Conservation (phyloP, 495 filamentous ascomycete species). For the Talaromyces thailandensis region DNA sequence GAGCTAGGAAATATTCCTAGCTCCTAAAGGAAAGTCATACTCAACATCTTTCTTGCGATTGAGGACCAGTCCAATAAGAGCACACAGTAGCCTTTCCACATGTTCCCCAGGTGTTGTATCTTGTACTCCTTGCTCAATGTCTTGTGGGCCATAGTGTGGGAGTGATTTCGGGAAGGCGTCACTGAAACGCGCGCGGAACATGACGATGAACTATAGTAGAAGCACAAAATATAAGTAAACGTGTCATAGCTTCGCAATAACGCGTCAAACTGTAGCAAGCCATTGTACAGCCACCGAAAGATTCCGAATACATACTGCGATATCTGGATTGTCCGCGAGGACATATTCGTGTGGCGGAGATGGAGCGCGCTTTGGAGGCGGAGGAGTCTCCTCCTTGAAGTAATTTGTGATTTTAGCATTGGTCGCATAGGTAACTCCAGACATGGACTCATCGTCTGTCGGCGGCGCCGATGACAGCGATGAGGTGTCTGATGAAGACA, state of each 20-base stretch:
- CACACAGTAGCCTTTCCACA: conserved; percentile 82
- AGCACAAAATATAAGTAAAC: conserved; percentile 28
- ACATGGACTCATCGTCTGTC: conserved; percentile 43
- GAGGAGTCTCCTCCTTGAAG: conserved; percentile 42
- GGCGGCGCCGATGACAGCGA: conserved; percentile 52
- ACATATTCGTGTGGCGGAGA: conserved; percentile 87
- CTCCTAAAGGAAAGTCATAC: conserved; percentile 46
- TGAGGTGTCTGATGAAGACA: conserved; percentile 45
- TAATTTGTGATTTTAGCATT: conserved; percentile 36
- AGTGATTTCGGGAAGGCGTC: conserved; percentile 81
- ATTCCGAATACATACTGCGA: conserved; percentile 60
- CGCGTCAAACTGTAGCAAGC: conserved; percentile 29
- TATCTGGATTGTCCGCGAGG: conserved; percentile 76
- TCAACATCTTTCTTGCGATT: conserved; percentile 98
- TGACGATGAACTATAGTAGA: conserved; percentile 78
- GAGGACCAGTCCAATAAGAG: conserved; percentile 74
- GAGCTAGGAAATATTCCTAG: not conserved
- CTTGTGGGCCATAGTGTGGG: conserved; percentile 85
- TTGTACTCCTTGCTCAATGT: conserved; percentile 78
- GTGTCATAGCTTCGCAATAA: conserved; percentile 17
- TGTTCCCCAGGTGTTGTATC: conserved; percentile 71
- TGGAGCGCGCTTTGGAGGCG: conserved; percentile 63
- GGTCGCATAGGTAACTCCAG: conserved; percentile 29
- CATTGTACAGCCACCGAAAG: conserved; percentile 23
- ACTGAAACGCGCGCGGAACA: conserved; percentile 89